Base-by-base conservation (phyloP, 345 rosid genomes). In the Lagerstroemia speciosa region DNA sequence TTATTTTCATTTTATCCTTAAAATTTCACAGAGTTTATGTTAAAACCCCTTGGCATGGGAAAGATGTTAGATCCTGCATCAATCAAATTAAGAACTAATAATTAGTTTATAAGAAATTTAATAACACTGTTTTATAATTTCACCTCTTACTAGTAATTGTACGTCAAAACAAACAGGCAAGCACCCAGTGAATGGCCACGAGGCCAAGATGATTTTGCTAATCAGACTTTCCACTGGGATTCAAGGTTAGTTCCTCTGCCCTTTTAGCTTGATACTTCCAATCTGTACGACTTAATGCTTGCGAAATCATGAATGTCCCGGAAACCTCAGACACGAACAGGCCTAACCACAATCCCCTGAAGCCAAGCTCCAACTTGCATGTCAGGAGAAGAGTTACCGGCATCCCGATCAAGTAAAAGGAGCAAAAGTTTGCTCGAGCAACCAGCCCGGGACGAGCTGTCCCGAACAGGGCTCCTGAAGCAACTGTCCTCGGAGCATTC, bases 401-500 rank as follows among this genome's bases (percentile, higher is more conserved):
- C 67, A 93, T 72, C 27, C 98, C 98, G 32, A 93, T 79, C 0
- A 88, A 40, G 75, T 88, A 93, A 67, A 93, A 93, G 5, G 97
- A 84, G 38, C 83, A 90, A 17, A 93, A 73, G 72, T 93, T 93
- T 67, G 89, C 89, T 0, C 87, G 82, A 41, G 85, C 93, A 0
- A 91, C 97, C 17, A 87, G 78, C 68, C 84, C 86, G 1, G 97
- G 96, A 24, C 97, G 80, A 0, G 98, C 96, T 6, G 92, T 93
- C 27, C 96, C 97, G 0, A 87, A 87, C 50, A 93, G 70, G 61
- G 90, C 92, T 10, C 96, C 97, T 3, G 95, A 90, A 34, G 88
- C 93, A 0, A 91, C 89, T 20, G 98, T 93, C 68, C 89, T 95
- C 0, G 97, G 91, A 30, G 93, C 82, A 86, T 93, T 93, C 3